Conservation (phyloP, 805 yeast species). For the Candida pseudoglaebosa region DNA sequence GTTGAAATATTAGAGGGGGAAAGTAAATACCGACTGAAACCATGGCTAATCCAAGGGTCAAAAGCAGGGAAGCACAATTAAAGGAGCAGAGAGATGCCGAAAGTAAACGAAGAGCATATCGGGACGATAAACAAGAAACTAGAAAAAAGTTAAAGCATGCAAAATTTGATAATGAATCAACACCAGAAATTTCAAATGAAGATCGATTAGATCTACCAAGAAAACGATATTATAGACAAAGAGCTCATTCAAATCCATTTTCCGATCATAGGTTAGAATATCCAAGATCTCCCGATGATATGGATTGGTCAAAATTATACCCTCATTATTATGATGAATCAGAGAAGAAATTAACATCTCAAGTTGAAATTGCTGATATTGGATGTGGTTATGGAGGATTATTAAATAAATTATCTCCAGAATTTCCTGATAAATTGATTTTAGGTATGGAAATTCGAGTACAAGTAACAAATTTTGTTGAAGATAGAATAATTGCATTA, state of each 20-base stretch:
- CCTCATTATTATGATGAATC: slow-evolving; percentile 53
- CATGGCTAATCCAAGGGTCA: slow-evolving; percentile 8
- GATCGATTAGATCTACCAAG: slow-evolving; percentile 58
- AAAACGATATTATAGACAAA: slow-evolving; percentile 86
- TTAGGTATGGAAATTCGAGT: slow-evolving; percentile 98
- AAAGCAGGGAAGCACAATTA: slow-evolving; percentile 17
- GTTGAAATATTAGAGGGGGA: no score
- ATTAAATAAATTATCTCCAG: slow-evolving; percentile 72
- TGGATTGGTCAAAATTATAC: slow-evolving; percentile 83
- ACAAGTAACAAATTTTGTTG: slow-evolving; percentile 95
- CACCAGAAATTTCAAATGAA: slow-evolving; percentile 15
- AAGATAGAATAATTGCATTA: slow-evolving; percentile 88
- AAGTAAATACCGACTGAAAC: no score
- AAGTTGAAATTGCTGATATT: slow-evolving; percentile 87
- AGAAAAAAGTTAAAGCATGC: slow-evolving; percentile 45
- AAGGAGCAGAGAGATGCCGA: slow-evolving; percentile 23
- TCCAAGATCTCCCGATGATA: slow-evolving; percentile 71
- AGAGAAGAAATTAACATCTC: slow-evolving; percentile 39
- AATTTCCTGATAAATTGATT: slow-evolving; percentile 67
- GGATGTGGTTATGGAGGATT: slow-evolving; percentile 99
- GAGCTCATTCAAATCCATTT: slow-evolving; percentile 97
- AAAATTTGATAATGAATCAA: slow-evolving; percentile 30
- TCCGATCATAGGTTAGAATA: slow-evolving; percentile 92
- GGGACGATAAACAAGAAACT: slow-evolving; percentile 44
- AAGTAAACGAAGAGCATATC: slow-evolving; percentile 46